phyloP scores from a whole-genome alignment of 192 early-diverging fungal genomes.

The Umbelopsis isabellina region DNA sequence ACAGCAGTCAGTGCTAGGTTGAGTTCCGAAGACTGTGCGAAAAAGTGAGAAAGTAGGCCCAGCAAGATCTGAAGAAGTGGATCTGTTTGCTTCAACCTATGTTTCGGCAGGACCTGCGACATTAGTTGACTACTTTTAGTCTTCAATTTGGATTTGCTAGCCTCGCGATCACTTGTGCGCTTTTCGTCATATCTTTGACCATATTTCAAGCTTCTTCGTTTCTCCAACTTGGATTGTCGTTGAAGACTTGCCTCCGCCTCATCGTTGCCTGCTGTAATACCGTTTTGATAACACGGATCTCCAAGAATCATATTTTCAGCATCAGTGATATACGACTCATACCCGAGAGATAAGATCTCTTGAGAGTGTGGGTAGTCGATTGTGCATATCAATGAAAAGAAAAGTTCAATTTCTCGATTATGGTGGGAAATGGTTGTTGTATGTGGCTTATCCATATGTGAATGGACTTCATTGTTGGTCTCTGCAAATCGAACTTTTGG shows the following conservation, averaged over 20 bases:
- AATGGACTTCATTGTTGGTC: background rate
- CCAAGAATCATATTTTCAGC: conserved; percentile 51
- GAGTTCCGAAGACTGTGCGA: conserved; percentile 83
- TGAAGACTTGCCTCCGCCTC: conserved; percentile 28
- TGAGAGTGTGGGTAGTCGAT: conserved; percentile 54
- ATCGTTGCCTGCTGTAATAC: conserved; percentile 32
- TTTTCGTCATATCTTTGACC: conserved; percentile 47
- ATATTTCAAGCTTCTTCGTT: conserved; percentile 56
- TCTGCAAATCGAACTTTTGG: conserved; percentile 1
- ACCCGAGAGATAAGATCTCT: conserved; percentile 58
- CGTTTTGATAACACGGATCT: conserved; percentile 53
- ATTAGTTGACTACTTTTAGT: conserved; percentile 26
- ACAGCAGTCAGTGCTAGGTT: conserved; percentile 93
- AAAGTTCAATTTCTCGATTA: conserved; percentile 59
- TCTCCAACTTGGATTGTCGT: conserved; percentile 36
- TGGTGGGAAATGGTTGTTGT: conserved; percentile 56
- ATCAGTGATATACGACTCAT: conserved; percentile 58
- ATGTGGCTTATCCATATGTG: background rate
- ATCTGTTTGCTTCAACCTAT: conserved; percentile 52
- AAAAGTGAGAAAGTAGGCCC: conserved; percentile 73
- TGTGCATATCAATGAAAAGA: conserved; percentile 57
- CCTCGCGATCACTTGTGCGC: conserved; percentile 12
- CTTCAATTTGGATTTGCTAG: background rate
- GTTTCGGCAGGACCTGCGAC: conserved; percentile 38
- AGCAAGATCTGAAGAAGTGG: conserved; percentile 72